Evolutionary conservation across 345 rosid species (phyloP), one percentile per base, ranked within the genome.

Genomic region (Kandelia obovata): DNA sequence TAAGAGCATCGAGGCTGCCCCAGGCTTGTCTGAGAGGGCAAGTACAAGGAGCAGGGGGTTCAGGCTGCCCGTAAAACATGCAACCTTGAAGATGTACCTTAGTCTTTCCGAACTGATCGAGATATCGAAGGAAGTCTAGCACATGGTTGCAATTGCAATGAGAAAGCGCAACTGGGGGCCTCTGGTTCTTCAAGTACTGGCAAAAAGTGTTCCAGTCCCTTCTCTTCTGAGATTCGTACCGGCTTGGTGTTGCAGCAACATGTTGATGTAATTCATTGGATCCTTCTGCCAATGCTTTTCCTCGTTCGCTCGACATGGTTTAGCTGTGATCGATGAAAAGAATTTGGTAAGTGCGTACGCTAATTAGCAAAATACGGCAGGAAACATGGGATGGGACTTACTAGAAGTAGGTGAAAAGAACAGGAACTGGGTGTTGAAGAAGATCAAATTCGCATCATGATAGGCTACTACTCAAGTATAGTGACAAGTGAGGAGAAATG

Each of bases 1-100:
- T 91, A 75, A 91, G 89, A 51, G 97, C 97, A 71, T 91, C 97
- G 9, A 91, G 97, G 67, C 92, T 87, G 52, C 97, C 95, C 97
- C 97, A 91, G 57, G 97, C 97, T 78, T 91, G 97, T 66, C 89
- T 76, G 2, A 89, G 85, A 1, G 97, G 96, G 53, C 97, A 91
- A 11, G 95, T 85, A 74, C 97, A 91, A 28, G 97, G 92, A 31
- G 92, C 96, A 5, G 97, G 97, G 2, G 96, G 97, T 71, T 89
- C 96, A 4, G 97, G 97, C 75, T 87, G 91, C 1, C 97, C 97
- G 30, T 81, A 91, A 73, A 89, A 91, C 80, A 87, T 81, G 80
- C 97, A 91, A 0, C 91, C 91, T 71, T 85, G 88, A 11, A 85
- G 71, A 75, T 89, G 95, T 39, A 89, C 95, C 74, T 87, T 89